Percentiles rank a stretch among this genome's conserved stretches.
phyloP scores from a whole-genome alignment of 306 rosid genomes.

The Cucumis hystrix region DNA sequence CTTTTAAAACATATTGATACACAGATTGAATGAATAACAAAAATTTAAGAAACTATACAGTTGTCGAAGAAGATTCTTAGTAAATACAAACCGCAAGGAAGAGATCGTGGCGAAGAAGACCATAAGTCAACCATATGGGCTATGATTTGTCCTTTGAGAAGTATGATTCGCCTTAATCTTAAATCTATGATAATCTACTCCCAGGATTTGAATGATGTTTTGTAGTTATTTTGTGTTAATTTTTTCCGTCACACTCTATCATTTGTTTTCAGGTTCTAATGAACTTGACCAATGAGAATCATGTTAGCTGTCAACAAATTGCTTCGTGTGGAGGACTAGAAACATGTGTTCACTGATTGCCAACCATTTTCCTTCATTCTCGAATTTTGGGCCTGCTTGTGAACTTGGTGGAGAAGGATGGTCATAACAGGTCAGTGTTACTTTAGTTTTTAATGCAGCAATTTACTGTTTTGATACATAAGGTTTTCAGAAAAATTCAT shows the following conservation, averaged over 20 bases:
- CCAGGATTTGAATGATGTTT: neutral
- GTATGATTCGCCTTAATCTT: neutral
- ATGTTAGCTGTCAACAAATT: conserved; percentile 81
- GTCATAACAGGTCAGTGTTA: conserved; percentile 58
- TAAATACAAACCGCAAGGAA: conserved; percentile 47
- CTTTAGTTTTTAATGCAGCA: neutral
- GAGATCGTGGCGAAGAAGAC: conserved; percentile 48
- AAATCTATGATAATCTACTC: neutral
- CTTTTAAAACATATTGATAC: no score
- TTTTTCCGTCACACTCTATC: neutral
- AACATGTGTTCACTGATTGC: conserved; percentile 84
- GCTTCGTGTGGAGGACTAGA: conserved; percentile 82
- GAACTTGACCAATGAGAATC: conserved; percentile 94
- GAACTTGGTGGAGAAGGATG: conserved; percentile 87
- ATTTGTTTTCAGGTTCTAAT: conserved; percentile 64
- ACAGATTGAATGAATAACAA: no score
- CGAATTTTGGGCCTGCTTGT: conserved; percentile 74
- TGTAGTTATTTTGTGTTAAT: neutral
- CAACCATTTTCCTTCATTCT: conserved; percentile 66
- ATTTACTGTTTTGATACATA: neutral
- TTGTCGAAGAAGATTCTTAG: neutral
- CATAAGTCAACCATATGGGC: conserved; percentile 54
- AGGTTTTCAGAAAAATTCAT: neutral
- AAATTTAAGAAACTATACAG: no score
- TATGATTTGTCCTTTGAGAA: neutral